These are phyloP conservation scores for Lojkania enalia DNA, from an alignment of 2,329 filamentous ascomycete genomes.

Conservation along the genomic window DNA sequence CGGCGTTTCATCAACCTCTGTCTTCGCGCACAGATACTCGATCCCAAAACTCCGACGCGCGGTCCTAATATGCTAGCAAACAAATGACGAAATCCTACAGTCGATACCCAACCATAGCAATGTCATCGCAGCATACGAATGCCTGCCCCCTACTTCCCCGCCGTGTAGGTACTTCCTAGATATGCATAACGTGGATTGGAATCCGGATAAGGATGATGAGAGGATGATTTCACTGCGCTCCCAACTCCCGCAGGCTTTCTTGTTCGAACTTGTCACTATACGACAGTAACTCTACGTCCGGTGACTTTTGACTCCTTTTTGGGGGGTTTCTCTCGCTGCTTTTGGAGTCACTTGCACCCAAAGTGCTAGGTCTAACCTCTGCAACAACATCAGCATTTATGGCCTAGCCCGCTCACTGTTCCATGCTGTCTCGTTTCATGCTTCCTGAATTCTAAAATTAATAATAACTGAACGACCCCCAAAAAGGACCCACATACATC, in stretches of 20 bases:
- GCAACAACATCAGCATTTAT: too few relatives aligned
- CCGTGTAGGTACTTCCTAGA: slow-evolving; percentile 42
- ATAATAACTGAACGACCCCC: too few relatives aligned
- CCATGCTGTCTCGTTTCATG: too few relatives aligned
- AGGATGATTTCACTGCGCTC: slow-evolving; percentile 34
- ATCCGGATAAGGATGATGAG: slow-evolving; percentile 39
- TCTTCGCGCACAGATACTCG: slow-evolving; percentile 38
- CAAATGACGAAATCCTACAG: slow-evolving; percentile 41
- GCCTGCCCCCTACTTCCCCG: slow-evolving; percentile 32
- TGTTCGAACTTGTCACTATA: slow-evolving; percentile 41
- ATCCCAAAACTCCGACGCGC: slow-evolving; percentile 38
- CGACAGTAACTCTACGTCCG: too few relatives aligned
- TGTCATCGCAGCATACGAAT: slow-evolving; percentile 40
- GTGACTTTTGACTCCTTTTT: too few relatives aligned
- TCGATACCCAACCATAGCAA: slow-evolving; percentile 44
- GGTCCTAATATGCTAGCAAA: slow-evolving; percentile 40
- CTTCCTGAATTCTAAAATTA: too few relatives aligned
- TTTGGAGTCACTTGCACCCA: too few relatives aligned
- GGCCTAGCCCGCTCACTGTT: too few relatives aligned
- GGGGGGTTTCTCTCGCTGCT: too few relatives aligned
- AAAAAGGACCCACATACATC: too few relatives aligned
- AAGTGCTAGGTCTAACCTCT: too few relatives aligned
- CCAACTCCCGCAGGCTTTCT: slow-evolving; percentile 39
- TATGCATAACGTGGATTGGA: slow-evolving; percentile 44
- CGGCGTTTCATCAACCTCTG: slow-evolving; percentile 41